Percentiles rank a stretch among this genome's conserved stretches.
Evolutionary conservation across 2,329 filamentous ascomycete genomes (phyloP).

Genomic region (Penicillium sp.): DNA sequence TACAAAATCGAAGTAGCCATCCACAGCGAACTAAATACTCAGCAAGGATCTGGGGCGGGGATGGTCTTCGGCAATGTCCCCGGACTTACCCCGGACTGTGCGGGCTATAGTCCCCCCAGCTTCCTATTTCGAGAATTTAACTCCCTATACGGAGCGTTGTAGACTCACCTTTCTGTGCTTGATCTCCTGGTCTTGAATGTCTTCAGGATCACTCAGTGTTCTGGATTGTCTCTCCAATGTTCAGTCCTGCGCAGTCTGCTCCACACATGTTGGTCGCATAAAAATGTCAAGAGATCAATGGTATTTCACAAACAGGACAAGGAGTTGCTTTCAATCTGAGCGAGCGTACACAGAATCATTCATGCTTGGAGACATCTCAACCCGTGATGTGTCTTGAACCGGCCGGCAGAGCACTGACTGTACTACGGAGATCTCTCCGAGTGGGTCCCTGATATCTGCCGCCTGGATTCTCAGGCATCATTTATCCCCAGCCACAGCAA

Average conservation of each 20-base stretch:
- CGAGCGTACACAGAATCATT: background rate
- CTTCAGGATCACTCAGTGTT: background rate
- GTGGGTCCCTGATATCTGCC: background rate
- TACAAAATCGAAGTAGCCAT: background rate
- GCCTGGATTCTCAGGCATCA: background rate
- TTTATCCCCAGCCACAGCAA: background rate
- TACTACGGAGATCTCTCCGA: conserved; percentile 20
- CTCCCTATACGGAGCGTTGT: background rate
- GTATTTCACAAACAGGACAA: background rate
- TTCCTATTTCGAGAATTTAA: background rate
- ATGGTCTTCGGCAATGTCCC: conserved; percentile 15
- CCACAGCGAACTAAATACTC: conserved; percentile 22
- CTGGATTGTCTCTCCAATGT: background rate
- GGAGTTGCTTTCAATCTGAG: background rate
- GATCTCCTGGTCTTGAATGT: background rate
- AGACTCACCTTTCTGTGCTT: too few species aligned
- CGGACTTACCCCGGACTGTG: conserved; percentile 21
- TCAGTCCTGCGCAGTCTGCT: background rate
- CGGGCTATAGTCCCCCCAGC: conserved; percentile 5
- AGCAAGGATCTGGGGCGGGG: conserved; percentile 8
- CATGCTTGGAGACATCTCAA: background rate
- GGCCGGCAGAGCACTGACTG: conserved; percentile 15
- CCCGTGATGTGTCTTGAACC: conserved; percentile 1
- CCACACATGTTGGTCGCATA: too few species aligned
- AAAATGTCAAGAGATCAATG: background rate